Evolutionary conservation across 805 yeast genomes (phyloP).

Genomic region (Sugiyamaella chiloensis): DNA sequence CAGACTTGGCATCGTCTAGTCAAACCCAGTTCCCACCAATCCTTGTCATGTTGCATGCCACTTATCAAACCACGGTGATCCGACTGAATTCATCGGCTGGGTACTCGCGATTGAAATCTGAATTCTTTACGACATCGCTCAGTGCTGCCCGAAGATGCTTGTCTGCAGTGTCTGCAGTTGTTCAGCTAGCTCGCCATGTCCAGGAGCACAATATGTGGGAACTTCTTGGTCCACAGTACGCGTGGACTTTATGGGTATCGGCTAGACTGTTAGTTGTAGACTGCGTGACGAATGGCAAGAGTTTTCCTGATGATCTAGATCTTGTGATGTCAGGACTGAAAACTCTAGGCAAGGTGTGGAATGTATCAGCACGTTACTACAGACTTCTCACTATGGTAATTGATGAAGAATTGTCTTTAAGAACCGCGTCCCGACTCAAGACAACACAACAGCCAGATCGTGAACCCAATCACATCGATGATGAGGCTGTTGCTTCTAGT

Average conservation of each 20-base stretch:
- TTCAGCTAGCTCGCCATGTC: slow-evolving; percentile 20
- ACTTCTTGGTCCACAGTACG: slow-evolving; percentile 30
- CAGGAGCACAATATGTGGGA: slow-evolving; percentile 13
- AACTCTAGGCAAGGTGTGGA: slow-evolving; percentile 25
- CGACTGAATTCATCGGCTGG: slow-evolving; percentile 29
- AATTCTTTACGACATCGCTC: slow-evolving; percentile 23
- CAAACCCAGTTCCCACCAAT: slow-evolving; percentile 15
- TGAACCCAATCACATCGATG: neutral
- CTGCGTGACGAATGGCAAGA: slow-evolving; percentile 22
- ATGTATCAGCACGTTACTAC: slow-evolving; percentile 26
- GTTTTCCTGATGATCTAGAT: slow-evolving; percentile 25
- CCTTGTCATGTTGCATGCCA: slow-evolving; percentile 22
- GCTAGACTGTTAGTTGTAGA: slow-evolving; percentile 28
- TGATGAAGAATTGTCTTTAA: slow-evolving; percentile 25
- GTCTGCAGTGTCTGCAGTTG: slow-evolving; percentile 22
- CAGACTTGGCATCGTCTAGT: slow-evolving; percentile 2
- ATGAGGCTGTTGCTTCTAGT: slow-evolving; percentile 7
- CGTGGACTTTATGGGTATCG: slow-evolving; percentile 29
- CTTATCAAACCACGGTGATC: slow-evolving; percentile 25
- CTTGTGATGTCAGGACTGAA: slow-evolving; percentile 20
- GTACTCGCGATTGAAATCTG: slow-evolving; percentile 24
- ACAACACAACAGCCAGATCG: neutral
- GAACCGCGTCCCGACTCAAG: slow-evolving; percentile 13
- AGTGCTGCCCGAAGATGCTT: slow-evolving; percentile 25
- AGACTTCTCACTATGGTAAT: slow-evolving; percentile 23